Conservation (phyloP, 228 moss, liverwort and hornwort genomes). For the Sphagnum fallax region DNA sequence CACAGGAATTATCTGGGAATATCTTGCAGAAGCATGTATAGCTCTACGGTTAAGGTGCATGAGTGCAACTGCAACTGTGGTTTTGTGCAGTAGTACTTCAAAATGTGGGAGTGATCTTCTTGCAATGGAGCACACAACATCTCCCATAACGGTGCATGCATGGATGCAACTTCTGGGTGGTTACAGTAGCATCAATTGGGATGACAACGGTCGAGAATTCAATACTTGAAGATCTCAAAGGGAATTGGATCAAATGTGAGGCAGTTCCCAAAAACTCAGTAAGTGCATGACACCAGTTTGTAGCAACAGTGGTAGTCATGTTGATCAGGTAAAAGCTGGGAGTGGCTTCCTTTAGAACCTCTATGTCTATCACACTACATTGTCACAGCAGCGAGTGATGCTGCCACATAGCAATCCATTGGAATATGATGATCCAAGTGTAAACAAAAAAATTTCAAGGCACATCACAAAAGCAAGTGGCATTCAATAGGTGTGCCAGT, state of each 20-base stretch:
- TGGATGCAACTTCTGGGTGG: too few species aligned
- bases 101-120: too few species aligned
- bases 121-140: too few species aligned
- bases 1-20: too few species aligned
- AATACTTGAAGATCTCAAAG: constrained; percentile 69
- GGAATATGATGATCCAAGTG: neutral
- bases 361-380: constrained; percentile 78
- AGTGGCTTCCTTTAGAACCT: constrained; percentile 84
- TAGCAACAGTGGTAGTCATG: constrained; percentile 55
- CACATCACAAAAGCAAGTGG: constrained; percentile 17
- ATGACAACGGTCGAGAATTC: too few species aligned
- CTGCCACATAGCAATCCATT: neutral
- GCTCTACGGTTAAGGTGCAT: too few species aligned
- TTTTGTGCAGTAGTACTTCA: too few species aligned
- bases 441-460: neutral
- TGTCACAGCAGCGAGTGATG: constrained; percentile 30
- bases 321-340: constrained; percentile 73
- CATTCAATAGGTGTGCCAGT: constrained; percentile 87
- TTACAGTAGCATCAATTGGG: too few species aligned
- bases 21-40: too few species aligned
- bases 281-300: constrained; percentile 69
- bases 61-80: too few species aligned
- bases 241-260: constrained; percentile 78
- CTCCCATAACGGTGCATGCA: too few species aligned
- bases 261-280: constrained; percentile 76